Percentiles rank a stretch among this genome's conserved stretches.
Evolutionary conservation across 306 rosid genomes (phyloP).

Genomic region (Rubus idaeus): DNA sequence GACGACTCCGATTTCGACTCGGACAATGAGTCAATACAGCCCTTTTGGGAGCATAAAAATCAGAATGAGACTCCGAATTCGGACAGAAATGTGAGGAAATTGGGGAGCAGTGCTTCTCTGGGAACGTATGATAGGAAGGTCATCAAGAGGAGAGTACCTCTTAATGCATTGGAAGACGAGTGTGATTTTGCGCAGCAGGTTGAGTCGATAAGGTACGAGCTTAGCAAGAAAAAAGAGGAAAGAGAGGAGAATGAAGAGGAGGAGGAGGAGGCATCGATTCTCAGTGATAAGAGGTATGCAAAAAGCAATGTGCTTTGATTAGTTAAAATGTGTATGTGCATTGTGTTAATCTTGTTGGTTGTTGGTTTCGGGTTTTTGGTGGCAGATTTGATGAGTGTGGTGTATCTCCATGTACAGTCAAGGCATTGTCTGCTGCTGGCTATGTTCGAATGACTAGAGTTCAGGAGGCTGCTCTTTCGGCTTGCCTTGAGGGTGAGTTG

Average conservation of each 20-base stretch:
- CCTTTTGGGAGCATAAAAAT: conserved; percentile 20
- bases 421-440: conserved; percentile 76
- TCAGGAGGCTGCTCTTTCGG: conserved; percentile 72
- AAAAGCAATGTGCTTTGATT: not conserved
- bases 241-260: conserved; percentile 26
- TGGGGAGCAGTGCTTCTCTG: conserved; percentile 75
- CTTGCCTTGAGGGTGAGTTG: conserved; percentile 75
- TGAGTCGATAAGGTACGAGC: conserved; percentile 58
- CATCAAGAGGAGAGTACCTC: conserved; percentile 54
- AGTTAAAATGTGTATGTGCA: not conserved
- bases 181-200: conserved; percentile 53
- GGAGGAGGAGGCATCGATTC: conserved; percentile 38
- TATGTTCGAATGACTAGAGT: conserved; percentile 74
- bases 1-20: conserved; percentile 35
- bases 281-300: conserved; percentile 63
- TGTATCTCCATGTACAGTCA: conserved; percentile 71
- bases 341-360: not conserved
- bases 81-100: conserved; percentile 35
- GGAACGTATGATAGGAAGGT: conserved; percentile 73
- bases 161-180: conserved; percentile 38
- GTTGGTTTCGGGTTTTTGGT: conserved; percentile 17
- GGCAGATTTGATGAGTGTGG: conserved; percentile 79
- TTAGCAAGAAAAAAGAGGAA: conserved; percentile 51
- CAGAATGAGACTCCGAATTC: not conserved
- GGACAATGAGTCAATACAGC: conserved; percentile 22